Evolutionary conservation across 2,329 filamentous ascomycete species (phyloP), one percentile per base, ranked within the genome.

Genomic region (Alternaria sp.): DNA sequence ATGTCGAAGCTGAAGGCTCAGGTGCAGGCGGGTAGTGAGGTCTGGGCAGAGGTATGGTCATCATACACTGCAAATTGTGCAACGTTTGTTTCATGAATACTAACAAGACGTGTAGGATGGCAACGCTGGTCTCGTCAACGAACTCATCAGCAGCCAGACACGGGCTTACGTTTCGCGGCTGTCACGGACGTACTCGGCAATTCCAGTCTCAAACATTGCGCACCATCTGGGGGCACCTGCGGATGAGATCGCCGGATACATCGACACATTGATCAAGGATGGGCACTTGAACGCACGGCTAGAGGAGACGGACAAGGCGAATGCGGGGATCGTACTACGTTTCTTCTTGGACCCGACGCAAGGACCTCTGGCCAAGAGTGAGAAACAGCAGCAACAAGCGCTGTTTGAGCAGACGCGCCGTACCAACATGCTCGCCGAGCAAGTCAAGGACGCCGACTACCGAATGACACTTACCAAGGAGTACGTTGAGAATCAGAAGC

Each of bases 81-180:
- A 13, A 25, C 50, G 55, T 62, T 57, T 61, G 61, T 65, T 65
- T 61, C 45, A 26, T 30, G 49, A 56, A 56, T 46, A 68, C 72
- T 77, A 54, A 78, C 66, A 59, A 50, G 52, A 53, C 40, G 23
- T 47, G 15, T 65, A 87, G 69, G 93, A 98, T 71, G 87, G 88
- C 50, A 98, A 96, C 73, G 79, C 82, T 5, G 87, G 89, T 4
- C 86, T 98, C 13, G 84, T 97, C 12, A 81, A 83, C 5, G 88
- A 93, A 76, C 89, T 95, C 11, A 78, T 91, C 43, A 82, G 86
- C 19, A 89, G 91, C 10, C 92, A 94, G 75, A 89, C 91, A 69
- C 89, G 89, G 71, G 93, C 91, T 82, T 89, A 91, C 63, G 88
- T 98, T 61, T 83, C 90, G 32, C 89, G 89, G 62, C 84, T 98